Evolutionary conservation across 1,284 basidiomycete species (phyloP), one percentile per base, ranked within the genome.

Genomic region (Entoloma clypeatum): DNA sequence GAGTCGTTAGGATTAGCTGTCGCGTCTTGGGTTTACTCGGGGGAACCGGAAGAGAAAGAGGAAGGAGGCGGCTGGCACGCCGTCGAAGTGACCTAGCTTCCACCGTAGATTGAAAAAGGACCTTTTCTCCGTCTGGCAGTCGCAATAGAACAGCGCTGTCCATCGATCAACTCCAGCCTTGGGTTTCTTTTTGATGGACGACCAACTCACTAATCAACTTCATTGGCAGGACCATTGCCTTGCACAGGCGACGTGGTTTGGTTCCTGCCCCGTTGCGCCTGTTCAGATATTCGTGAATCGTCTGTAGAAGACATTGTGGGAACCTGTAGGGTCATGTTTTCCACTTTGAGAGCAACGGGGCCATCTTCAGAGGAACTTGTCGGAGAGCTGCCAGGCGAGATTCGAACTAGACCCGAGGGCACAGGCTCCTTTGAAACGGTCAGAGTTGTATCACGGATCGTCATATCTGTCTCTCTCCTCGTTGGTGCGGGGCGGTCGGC

Each of bases 1-100:
- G 63, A 13, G 66, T 73, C n/a, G 81, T 84, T 30, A 84, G 60
- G 22, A 83, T 60, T 6, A 84, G 56, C 44, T 78, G 72, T 17
- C 81, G 65, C 14, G 67, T 64, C 55, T 80, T 81, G 7, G 72
- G 61, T 52, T 71, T 72, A 47, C 68, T 67, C 19, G 72, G 67
- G 2, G 74, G 55, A 1, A 75, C 74, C n/a, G n/a, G n/a, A n/a
- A n/a, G n/a, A 9, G 70, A 67, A 7, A 80, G 68, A 2, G 79
- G 74, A 7, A 81, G 58, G n/a, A 83, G 57, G 28, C 68, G 69
- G 50, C 77, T 80, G 5, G 79, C 77, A n/a, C 79, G 74, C 5
- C 79, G 72, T 37, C 72, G 71, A 17, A 75, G 63, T 24, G 72
- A 69, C 19, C 72, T 71, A 9, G 70, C 69, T 51, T 81, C 79